Evolutionary conservation across 2,329 filamentous ascomycete genomes (phyloP), one percentile per base, ranked within the genome.

Genomic region (Fonsecaea multimorphosa): DNA sequence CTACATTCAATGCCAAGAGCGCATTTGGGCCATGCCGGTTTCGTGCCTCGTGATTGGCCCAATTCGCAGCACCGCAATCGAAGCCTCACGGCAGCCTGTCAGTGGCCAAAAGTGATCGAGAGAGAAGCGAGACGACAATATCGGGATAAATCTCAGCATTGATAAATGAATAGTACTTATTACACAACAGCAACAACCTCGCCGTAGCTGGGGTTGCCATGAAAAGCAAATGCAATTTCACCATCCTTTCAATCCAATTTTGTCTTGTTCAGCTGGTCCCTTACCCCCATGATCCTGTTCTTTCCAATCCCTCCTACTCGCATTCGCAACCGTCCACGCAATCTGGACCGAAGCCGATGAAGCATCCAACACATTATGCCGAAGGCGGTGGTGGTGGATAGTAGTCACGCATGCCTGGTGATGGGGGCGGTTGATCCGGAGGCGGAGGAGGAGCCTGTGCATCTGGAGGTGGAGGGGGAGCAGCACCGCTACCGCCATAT

Each of bases 401-500:
- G 36, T 69, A 67, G 29, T 67, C 67, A 16, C 57, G 59, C 63
- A 65, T 65, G 27, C 64, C 61, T 36, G 69, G 69, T 4, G 69
- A 67, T 22, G 69, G 69, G 22, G 68, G 68, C 16, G 69, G 69
- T 56, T 69, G 62, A 38, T 67, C 70, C 19, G 74, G 78, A 9
- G 79, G 78, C n/a, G 79, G 74, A 56, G 76, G 80, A 53, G 79
- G 77, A 52, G 71, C 74, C 68, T 75, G 74, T 70, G 78, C 71
- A 34, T 79, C 77, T 4, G 84, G 83, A 67, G 79, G 77, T 68
- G 84, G 82, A 14, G 86, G 88, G 40, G 88, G 87, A 64, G 88
- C 84, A 69, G 46, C 29, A 49, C 19, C 38, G 12, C 40, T n/a
- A n/a, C 40, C 40, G 2, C 65, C 59, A 49, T 89, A 88, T 76